These are phyloP conservation scores for Cutaneotrichosporon cutaneum DNA, from an alignment of 1,284 basidiomycete genomes.

Conservation along the genomic window DNA sequence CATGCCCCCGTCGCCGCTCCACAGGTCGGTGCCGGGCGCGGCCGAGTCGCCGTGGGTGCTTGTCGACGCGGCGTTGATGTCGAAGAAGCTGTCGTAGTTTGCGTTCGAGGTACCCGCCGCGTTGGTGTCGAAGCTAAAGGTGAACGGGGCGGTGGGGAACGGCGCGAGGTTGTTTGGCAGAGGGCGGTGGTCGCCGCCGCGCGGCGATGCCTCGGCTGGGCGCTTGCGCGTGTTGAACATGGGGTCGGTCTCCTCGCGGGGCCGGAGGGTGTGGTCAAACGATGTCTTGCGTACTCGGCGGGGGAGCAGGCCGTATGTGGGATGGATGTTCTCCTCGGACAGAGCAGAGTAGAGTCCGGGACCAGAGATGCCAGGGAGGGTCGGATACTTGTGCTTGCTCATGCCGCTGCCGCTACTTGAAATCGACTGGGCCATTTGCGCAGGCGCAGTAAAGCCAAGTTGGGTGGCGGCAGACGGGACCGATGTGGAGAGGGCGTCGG, in stretches of 20 bases:
- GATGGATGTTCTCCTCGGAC: constrained; percentile 51
- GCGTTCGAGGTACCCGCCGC: constrained; percentile 62
- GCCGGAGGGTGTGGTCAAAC: constrained; percentile 78
- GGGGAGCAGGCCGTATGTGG: constrained; percentile 62
- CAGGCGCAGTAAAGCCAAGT: not conserved
- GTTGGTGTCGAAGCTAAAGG: constrained; percentile 60
- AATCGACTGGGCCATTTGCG: constrained; percentile 1
- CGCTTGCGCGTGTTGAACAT: constrained; percentile 39
- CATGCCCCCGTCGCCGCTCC: not conserved
- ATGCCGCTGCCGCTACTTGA: constrained; percentile 12
- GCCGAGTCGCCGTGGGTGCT: not conserved
- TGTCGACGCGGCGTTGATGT: constrained; percentile 46
- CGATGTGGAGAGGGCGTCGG: constrained; percentile 3
- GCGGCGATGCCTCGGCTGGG: constrained; percentile 48
- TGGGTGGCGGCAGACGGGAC: constrained; percentile 5
- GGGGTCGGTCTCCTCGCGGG: constrained; percentile 21
- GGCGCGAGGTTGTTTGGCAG: constrained; percentile 34
- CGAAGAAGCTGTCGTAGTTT: constrained; percentile 65
- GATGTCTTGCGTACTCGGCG: constrained; percentile 84
- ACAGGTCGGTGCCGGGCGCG: not conserved
- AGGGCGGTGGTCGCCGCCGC: constrained; percentile 32
- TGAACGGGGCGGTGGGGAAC: constrained; percentile 73
- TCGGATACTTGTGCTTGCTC: constrained; percentile 18
- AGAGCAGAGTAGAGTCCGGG: constrained; percentile 44
- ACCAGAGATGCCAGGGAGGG: constrained; percentile 50